A percentile compares a stretch with the other conserved stretches of the same genome.
Conservation (phyloP, 23 red algal genomes). For the Gracilaria gracilis region DNA sequence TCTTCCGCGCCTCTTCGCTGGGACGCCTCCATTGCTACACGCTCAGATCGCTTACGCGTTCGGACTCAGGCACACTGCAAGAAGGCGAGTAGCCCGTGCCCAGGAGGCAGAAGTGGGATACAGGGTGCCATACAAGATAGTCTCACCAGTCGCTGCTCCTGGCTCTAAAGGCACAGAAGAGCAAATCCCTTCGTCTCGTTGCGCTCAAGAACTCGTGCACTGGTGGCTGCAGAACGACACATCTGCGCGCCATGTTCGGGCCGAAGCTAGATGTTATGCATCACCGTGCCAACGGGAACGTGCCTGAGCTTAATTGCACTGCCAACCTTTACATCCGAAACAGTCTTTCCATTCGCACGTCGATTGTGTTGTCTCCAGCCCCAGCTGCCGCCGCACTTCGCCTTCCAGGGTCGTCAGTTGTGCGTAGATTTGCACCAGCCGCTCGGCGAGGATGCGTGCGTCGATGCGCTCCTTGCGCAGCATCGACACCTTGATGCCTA, state of each 20-base stretch:
- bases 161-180: conserved; percentile 82
- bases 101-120: no score
- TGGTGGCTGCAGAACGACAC: conserved; percentile 90
- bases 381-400: no score
- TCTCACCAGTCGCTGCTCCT: conserved; percentile 86
- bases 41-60: no score
- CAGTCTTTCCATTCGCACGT: no score
- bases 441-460: not conserved
- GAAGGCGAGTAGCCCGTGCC: no score
- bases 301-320: conserved; percentile 90
- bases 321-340: conserved; percentile 87
- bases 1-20: no score
- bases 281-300: conserved; percentile 89
- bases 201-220: conserved; percentile 84
- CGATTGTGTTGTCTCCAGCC: no score
- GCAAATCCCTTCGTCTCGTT: conserved; percentile 70
- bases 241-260: conserved; percentile 82
- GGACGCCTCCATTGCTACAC: no score
- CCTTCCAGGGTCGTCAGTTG: no score
- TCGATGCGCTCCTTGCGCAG: no score
- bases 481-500: no score
- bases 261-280: conserved; percentile 96
- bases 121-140: conserved; percentile 96
- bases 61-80: no score
- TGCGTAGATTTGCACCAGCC: not conserved